Evolutionary conservation across 1,284 basidiomycete species (phyloP), one percentile per base, ranked within the genome.

Genomic region (Boletellus sp.): DNA sequence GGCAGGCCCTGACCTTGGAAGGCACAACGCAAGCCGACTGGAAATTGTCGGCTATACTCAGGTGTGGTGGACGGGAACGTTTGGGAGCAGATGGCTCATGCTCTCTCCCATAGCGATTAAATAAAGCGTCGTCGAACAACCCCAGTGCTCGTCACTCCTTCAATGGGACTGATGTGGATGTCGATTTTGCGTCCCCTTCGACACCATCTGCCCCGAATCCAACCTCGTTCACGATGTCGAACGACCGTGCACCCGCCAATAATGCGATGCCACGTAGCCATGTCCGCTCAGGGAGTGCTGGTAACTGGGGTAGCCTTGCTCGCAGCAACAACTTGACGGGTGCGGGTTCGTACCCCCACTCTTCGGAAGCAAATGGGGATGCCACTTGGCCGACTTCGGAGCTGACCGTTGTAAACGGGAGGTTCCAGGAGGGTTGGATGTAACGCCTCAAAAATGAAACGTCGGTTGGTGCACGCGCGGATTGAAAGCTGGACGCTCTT

Each of bases 1-100:
- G 47, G 87, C 87, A 44, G 87, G 87, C 42, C 87, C 87, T 49
- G 87, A 90, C 65, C 72, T 90, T 40, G 87, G 87, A 56, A 73
- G 87, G 53, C 83, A 86, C 58, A 79, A 79, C 58, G 75, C 76
- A 56, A 76, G 80, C 22, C 75, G 84, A 40, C 61, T 80, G 54
- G 82, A 86, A 57, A 84, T 87, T 56, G 80, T 86, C 27, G 84
- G 83, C 27, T 81, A 79, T 57, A 78, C 73, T 53, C 79, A 82
- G 70, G 86, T 86, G 64, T 48, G 76, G 53, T 48, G 16, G 25
- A 50, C n/a, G 26, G 36, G 25, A 42, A 43, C n/a, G n/a, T 41
- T 20, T 23, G 51, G 19, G 51, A 40, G 14, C 32, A 50, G 21
- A 41, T 34, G 29, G 25, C 45, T 53, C 45, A 53, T 46, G 13